A percentile compares a stretch with the other conserved stretches of the same genome.
These are phyloP conservation scores for Irpex sp. DNA, from an alignment of 1,284 basidiomycete genomes.

Conservation along the genomic window DNA sequence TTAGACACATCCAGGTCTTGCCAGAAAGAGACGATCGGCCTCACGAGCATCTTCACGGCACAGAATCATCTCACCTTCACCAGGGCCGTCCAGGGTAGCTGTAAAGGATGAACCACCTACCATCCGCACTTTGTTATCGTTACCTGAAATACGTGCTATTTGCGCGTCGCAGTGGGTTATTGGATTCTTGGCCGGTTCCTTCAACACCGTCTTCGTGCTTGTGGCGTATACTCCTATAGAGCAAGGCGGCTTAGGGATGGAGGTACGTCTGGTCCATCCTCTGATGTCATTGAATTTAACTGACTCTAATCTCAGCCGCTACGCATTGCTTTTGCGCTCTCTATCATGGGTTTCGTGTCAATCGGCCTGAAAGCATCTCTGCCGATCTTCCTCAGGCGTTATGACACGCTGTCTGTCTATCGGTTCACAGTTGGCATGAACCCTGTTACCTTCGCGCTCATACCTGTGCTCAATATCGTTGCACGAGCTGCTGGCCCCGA, in stretches of 20 bases:
- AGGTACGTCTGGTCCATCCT: conserved; percentile 33
- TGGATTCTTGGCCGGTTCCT: conserved; percentile 49
- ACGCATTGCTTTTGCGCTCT: conserved; percentile 57
- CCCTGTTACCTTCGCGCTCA: conserved; percentile 29
- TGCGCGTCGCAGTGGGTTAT: conserved; percentile 49
- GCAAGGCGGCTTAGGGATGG: conserved; percentile 50
- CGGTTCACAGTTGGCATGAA: conserved; percentile 28
- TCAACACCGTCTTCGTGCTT: conserved; percentile 62
- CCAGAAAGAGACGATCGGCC: not conserved
- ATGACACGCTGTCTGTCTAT: conserved; percentile 28
- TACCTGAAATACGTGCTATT: conserved; percentile 48
- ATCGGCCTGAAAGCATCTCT: conserved; percentile 32
- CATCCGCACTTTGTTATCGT: conserved; percentile 33
- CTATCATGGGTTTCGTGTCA: conserved; percentile 32
- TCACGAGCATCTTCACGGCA: not conserved
- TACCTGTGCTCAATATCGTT: conserved; percentile 29
- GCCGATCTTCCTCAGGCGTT: conserved; percentile 29
- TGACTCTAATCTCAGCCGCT: conserved; percentile 33
- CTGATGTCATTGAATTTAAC: not conserved
- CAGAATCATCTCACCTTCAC: not conserved
- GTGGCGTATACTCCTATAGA: conserved; percentile 55
- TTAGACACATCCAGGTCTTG: conserved; percentile 15
- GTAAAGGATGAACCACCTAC: conserved; percentile 15
- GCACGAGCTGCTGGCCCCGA: conserved; percentile 18
- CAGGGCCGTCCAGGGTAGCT: not conserved